These are phyloP conservation scores for Casuarina equisetifolia DNA, from an alignment of 306 rosid genomes.

Conservation along the genomic window DNA sequence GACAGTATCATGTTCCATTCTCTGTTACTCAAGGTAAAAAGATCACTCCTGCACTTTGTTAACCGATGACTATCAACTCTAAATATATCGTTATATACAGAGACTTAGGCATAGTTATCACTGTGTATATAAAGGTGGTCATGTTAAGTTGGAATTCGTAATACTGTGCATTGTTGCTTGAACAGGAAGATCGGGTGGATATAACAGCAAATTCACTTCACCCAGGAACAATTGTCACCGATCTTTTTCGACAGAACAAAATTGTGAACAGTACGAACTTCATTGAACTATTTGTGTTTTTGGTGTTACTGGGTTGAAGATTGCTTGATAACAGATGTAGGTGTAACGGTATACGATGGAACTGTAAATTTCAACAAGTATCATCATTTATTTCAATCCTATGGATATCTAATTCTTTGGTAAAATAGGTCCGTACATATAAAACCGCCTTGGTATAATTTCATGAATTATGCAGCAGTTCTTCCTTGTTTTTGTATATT, in stretches of 20 bases:
- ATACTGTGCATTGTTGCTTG: constrained; percentile 33
- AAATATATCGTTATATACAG: background rate
- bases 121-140: background rate
- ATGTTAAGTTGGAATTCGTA: constrained; percentile 10
- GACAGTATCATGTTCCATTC: background rate
- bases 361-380: background rate
- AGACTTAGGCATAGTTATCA: background rate
- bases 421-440: background rate
- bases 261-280: constrained; percentile 41
- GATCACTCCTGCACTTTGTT: background rate
- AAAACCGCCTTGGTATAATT: background rate
- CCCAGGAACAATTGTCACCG: constrained; percentile 70
- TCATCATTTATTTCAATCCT: background rate
- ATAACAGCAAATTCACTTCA: constrained; percentile 89
- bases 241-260: constrained; percentile 56
- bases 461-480: background rate
- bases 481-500: background rate
- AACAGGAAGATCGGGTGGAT: constrained; percentile 66
- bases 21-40: background rate
- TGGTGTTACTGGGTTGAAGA: background rate
- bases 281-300: background rate
- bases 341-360: background rate
- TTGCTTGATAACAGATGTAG: background rate
- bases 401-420: background rate
- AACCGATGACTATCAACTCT: background rate